A percentile compares a stretch with the other conserved stretches of the same genome.
Conservation (phyloP, 139 green algal species). For the Chlamydomonas schloesseri region DNA sequence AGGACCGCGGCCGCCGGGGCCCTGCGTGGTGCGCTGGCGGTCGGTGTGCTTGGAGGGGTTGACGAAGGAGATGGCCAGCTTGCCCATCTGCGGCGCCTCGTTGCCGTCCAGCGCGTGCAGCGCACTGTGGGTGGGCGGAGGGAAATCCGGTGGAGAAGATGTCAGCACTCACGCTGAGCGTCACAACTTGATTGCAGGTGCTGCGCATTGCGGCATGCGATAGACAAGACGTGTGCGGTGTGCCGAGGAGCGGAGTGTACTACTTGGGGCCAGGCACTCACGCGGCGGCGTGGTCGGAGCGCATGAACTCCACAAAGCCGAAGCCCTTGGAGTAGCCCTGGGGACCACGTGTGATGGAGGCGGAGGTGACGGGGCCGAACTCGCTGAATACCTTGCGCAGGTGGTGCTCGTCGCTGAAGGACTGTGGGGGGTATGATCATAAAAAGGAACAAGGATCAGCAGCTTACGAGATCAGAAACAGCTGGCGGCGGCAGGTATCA, state of each 20-base stretch:
- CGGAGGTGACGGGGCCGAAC: conserved; percentile 39
- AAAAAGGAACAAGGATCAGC: too few relatives aligned
- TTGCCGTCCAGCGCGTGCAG: conserved; percentile 56
- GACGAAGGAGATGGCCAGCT: conserved; percentile 67
- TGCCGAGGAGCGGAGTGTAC: too few relatives aligned
- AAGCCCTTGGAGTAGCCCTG: conserved; percentile 66
- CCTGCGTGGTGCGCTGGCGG: not conserved
- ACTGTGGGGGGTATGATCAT: conserved; percentile 12
- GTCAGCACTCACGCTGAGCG: too few relatives aligned
- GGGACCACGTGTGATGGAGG: conserved; percentile 27
- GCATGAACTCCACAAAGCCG: conserved; percentile 82
- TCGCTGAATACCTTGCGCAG: conserved; percentile 38
- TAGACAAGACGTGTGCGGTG: too few relatives aligned
- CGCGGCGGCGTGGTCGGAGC: conserved; percentile 61
- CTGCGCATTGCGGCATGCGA: too few relatives aligned
- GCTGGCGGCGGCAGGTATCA: too few relatives aligned
- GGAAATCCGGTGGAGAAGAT: too few relatives aligned
- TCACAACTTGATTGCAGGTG: too few relatives aligned
- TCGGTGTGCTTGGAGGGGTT: conserved; percentile 69
- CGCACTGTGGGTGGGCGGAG: conserved; percentile 43
- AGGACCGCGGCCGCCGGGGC: not conserved
- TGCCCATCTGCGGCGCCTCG: conserved; percentile 60
- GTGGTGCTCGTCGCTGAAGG: not conserved
- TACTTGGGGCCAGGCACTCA: too few relatives aligned
- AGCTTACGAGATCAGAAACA: too few relatives aligned